phyloP scores from a whole-genome alignment of 2,329 filamentous ascomycete genomes.

The Penicillium oxalicum region DNA sequence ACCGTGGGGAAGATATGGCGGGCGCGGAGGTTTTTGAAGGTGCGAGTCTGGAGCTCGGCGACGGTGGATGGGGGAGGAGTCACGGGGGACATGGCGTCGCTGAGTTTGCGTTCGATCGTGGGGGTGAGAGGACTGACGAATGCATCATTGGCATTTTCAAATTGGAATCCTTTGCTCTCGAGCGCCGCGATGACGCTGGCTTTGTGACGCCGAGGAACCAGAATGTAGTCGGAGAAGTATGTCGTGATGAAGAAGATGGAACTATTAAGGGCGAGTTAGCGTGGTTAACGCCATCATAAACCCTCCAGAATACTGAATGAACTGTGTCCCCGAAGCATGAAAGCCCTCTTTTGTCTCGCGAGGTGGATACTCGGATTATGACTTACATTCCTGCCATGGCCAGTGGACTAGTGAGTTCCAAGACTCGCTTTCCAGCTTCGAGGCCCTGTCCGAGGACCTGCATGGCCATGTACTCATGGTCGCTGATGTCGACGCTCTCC shows the following conservation, averaged over 20 bases:
- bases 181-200: constrained; percentile 70
- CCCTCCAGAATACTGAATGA: no score
- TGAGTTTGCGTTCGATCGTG: constrained; percentile 23
- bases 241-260: constrained; percentile 98
- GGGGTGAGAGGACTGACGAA: constrained; percentile 52
- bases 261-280: constrained; percentile 32
- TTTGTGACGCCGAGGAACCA: constrained; percentile 72
- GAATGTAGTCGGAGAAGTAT: constrained; percentile 95
- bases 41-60: constrained; percentile 72
- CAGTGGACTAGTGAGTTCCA: constrained; percentile 84
- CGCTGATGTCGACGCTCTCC: constrained; percentile 63
- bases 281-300: background rate
- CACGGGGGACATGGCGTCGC: constrained; percentile 42
- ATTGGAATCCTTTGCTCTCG: constrained; percentile 73
- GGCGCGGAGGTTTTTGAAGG: constrained; percentile 75
- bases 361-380: no score
- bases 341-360: no score
- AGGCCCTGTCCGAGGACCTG: constrained; percentile 85
- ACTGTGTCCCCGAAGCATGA: no score
- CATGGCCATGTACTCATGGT: constrained; percentile 80
- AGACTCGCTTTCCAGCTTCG: constrained; percentile 82
- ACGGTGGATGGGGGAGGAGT: constrained; percentile 74
- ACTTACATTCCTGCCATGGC: constrained; percentile 79
- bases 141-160: constrained; percentile 63
- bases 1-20: constrained; percentile 69